Evolutionary conservation across 2,329 filamentous ascomycete genomes (phyloP).

Genomic region (Pseudogymnoascus sp.): DNA sequence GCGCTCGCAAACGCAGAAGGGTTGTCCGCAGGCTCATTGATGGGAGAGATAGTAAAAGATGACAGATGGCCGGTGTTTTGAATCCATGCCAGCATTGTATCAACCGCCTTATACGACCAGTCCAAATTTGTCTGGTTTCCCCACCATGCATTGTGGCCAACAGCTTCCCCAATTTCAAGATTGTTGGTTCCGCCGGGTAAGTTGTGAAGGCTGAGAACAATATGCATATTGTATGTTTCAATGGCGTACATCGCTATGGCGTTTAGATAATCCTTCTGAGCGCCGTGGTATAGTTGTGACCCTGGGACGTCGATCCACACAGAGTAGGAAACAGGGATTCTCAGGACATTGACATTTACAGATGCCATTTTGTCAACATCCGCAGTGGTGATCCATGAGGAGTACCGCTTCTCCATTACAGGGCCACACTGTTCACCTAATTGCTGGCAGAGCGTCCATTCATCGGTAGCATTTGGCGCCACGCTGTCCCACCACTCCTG

Average conservation of each 20-base stretch:
- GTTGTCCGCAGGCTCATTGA: not conserved
- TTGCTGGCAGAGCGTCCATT: slow-evolving; percentile 28
- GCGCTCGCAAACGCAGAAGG: not conserved
- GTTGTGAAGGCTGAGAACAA: slow-evolving; percentile 28
- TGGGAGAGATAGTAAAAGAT: not conserved
- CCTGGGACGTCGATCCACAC: slow-evolving; percentile 31
- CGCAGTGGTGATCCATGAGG: slow-evolving; percentile 24
- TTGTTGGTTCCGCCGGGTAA: slow-evolving; percentile 17
- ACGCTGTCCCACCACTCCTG: slow-evolving; percentile 31
- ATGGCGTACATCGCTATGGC: slow-evolving; percentile 30
- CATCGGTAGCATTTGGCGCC: slow-evolving; percentile 19
- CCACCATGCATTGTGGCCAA: slow-evolving; percentile 29
- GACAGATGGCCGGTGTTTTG: slow-evolving; percentile 9
- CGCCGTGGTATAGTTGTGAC: slow-evolving; percentile 27
- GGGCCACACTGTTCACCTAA: slow-evolving; percentile 25
- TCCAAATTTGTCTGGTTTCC: slow-evolving; percentile 28
- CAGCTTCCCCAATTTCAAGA: slow-evolving; percentile 27
- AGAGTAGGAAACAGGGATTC: slow-evolving; percentile 31
- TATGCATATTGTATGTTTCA: slow-evolving; percentile 27
- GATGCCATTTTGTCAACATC: slow-evolving; percentile 29
- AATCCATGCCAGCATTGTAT: slow-evolving; percentile 28
- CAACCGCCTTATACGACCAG: slow-evolving; percentile 27
- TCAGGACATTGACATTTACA: slow-evolving; percentile 26
- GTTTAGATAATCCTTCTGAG: slow-evolving; percentile 26
- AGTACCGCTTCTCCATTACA: slow-evolving; percentile 26